Evolutionary conservation across 805 yeast genomes (phyloP).

Genomic region (Candida pseudofarinosa): DNA sequence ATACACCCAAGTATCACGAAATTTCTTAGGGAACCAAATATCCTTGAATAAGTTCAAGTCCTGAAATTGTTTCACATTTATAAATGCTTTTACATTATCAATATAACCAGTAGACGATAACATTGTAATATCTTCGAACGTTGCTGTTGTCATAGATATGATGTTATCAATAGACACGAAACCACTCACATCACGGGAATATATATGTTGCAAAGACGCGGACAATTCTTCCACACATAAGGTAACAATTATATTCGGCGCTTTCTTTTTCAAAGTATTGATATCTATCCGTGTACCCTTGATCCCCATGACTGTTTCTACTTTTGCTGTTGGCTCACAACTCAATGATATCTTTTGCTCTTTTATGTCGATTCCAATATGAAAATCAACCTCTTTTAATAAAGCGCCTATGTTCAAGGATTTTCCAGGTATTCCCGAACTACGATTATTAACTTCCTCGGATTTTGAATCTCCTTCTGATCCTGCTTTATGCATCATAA

Average conservation of each 20-base stretch:
- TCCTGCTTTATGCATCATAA: constrained; percentile 37
- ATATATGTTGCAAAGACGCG: constrained; percentile 82
- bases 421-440: constrained; percentile 9
- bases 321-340: constrained; percentile 93
- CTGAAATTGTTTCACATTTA: constrained; percentile 81
- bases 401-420: constrained; percentile 39
- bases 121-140: constrained; percentile 37
- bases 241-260: constrained; percentile 37
- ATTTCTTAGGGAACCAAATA: constrained; percentile 60
- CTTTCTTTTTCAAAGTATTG: constrained; percentile 45
- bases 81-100: constrained; percentile 52
- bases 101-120: constrained; percentile 50
- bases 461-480: not conserved
- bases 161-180: constrained; percentile 48
- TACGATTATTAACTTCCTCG: constrained; percentile 1
- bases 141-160: constrained; percentile 45
- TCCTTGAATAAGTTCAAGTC: constrained; percentile 80
- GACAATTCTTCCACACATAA: constrained; percentile 51
- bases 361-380: constrained; percentile 60
- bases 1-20: not conserved
- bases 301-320: constrained; percentile 77
- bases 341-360: constrained; percentile 74
- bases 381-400: constrained; percentile 55
- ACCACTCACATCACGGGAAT: constrained; percentile 86
- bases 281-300: constrained; percentile 61